These are phyloP conservation scores for Colletotrichum sojae DNA, from an alignment of 2,329 filamentous ascomycete genomes.

Conservation along the genomic window DNA sequence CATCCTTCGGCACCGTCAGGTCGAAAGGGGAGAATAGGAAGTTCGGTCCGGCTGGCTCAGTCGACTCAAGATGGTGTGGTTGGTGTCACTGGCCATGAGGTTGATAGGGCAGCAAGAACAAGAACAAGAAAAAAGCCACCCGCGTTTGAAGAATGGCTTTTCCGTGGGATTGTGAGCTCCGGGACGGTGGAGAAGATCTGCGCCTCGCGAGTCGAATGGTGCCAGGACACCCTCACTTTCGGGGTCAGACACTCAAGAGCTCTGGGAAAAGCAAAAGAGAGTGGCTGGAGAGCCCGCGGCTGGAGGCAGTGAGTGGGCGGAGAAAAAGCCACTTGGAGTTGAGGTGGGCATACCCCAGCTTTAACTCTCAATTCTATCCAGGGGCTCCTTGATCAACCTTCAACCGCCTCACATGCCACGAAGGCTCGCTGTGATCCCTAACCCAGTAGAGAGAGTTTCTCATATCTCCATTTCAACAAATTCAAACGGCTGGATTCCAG, in stretches of 20 bases:
- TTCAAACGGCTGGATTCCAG: neutral
- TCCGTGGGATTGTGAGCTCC: neutral
- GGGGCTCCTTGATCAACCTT: slow-evolving; percentile 11
- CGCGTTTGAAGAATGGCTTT: neutral
- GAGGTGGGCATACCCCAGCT: slow-evolving; percentile 22
- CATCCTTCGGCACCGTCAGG: neutral
- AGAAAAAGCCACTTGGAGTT: neutral
- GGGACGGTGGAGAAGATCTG: slow-evolving; percentile 24
- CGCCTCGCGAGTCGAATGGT: slow-evolving; percentile 14
- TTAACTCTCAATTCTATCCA: neutral
- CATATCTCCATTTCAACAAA: neutral
- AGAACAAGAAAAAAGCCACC: neutral
- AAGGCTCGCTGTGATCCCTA: neutral
- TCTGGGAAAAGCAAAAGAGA: neutral
- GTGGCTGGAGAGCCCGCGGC: slow-evolving; percentile 2
- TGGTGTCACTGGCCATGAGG: slow-evolving; percentile 14
- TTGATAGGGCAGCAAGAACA: neutral
- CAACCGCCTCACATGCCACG: slow-evolving; percentile 7
- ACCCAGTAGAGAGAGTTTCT: neutral
- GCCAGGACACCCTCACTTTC: slow-evolving; percentile 11
- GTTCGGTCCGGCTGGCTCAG: neutral
- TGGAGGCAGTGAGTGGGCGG: neutral
- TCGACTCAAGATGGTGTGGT: slow-evolving; percentile 27
- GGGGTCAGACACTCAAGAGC: neutral
- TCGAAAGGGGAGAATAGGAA: neutral